Evolutionary conservation across 257 asterid species (phyloP).

Genomic region (Perilla frutescens): DNA sequence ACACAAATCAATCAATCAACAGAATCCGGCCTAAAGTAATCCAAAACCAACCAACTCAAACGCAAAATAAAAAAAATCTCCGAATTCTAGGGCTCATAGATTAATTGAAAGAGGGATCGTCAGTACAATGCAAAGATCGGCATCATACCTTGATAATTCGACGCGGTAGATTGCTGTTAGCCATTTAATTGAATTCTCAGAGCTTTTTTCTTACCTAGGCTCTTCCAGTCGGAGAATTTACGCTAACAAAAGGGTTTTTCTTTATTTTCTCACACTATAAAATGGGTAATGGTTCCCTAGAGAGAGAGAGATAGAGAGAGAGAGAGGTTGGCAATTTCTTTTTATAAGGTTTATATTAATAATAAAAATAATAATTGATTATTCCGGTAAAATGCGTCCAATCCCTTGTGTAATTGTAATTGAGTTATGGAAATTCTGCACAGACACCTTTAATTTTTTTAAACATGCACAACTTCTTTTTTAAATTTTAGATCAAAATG

Average conservation of each 20-base stretch:
- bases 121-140: slow-evolving; percentile 53
- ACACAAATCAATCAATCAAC: slow-evolving; percentile 21
- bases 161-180: slow-evolving; percentile 58
- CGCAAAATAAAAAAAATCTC: background rate
- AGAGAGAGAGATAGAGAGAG: background rate
- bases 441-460: too few relatives aligned
- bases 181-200: slow-evolving; percentile 52
- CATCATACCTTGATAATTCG: slow-evolving; percentile 68
- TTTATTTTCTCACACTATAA: slow-evolving; percentile 44
- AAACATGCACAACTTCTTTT: too few relatives aligned
- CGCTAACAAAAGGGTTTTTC: slow-evolving; percentile 49
- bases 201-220: slow-evolving; percentile 20
- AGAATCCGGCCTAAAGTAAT: slow-evolving; percentile 17
- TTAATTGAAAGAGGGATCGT: slow-evolving; percentile 56
- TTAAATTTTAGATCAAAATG: too few relatives aligned
- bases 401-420: too few relatives aligned
- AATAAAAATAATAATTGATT: background rate
- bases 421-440: too few relatives aligned
- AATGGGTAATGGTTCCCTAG: slow-evolving; percentile 28
- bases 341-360: slow-evolving; percentile 2
- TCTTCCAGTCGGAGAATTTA: slow-evolving; percentile 47
- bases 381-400: too few relatives aligned
- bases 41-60: slow-evolving; percentile 28
- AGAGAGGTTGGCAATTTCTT: slow-evolving; percentile 1
- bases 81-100: slow-evolving; percentile 39